A percentile compares a stretch with the other conserved stretches of the same genome.
Evolutionary conservation across 441 rosid species (phyloP).

Genomic region (Aquilaria agallochum): DNA sequence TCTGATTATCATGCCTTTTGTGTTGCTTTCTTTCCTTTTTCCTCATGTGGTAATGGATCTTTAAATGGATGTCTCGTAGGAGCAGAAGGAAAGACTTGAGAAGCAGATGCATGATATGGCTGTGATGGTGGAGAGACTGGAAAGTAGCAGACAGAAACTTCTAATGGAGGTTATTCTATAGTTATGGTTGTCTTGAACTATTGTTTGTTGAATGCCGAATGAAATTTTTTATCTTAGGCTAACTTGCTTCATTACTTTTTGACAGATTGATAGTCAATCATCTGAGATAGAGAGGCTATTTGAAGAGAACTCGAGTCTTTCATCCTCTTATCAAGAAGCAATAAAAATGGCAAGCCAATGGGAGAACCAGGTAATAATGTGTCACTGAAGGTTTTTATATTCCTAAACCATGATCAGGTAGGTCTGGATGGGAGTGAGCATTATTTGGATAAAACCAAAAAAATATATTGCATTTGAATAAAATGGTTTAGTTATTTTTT

Average conservation of each 20-base stretch:
- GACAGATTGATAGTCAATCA: slow-evolving; percentile 93
- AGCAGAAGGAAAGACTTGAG: slow-evolving; percentile 84
- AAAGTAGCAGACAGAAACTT: slow-evolving; percentile 94
- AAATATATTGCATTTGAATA: no score
- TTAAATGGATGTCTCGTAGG: slow-evolving; percentile 33
- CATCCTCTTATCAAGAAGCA: slow-evolving; percentile 74
- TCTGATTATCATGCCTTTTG: not conserved
- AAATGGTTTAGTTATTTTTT: no score
- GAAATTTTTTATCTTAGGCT: slow-evolving; percentile 10
- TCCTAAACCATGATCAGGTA: no score
- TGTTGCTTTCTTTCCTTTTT: not conserved
- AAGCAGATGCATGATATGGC: slow-evolving; percentile 97
- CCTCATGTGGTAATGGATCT: slow-evolving; percentile 1
- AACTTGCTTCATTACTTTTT: slow-evolving; percentile 11
- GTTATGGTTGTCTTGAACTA: slow-evolving; percentile 9
- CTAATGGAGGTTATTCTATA: slow-evolving; percentile 65
- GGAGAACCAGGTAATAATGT: slow-evolving; percentile 81
- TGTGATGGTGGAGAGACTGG: slow-evolving; percentile 86
- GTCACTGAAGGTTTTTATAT: not conserved
- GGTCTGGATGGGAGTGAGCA: no score
- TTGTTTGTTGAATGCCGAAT: slow-evolving; percentile 4
- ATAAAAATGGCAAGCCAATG: slow-evolving; percentile 57
- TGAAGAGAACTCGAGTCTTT: slow-evolving; percentile 77
- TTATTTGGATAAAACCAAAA: no score
- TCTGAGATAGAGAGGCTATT: slow-evolving; percentile 94